Conservation (phyloP, 192 early-diverging fungal species). For the Paraglomus brasilianum region DNA sequence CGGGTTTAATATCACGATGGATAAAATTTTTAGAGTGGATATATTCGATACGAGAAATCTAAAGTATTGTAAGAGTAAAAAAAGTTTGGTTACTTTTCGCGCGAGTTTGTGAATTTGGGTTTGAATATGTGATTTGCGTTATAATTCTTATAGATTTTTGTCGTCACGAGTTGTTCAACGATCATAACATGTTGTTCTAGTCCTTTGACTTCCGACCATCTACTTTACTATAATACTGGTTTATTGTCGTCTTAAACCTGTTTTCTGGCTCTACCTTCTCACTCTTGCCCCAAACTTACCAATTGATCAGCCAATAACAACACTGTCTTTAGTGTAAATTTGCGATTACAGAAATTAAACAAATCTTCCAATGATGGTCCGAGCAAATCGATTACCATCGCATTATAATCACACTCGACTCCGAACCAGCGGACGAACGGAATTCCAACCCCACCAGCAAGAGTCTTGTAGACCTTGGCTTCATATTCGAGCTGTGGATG, state of each 20-base stretch:
- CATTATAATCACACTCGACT: constrained; percentile 79
- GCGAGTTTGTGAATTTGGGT: background rate
- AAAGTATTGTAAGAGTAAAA: background rate
- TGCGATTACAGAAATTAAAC: constrained; percentile 87
- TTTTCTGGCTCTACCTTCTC: background rate
- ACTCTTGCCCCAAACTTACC: constrained; percentile 41
- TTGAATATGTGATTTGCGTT: background rate
- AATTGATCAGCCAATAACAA: constrained; percentile 84
- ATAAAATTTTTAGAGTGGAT: constrained; percentile 88
- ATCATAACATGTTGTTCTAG: too few relatives aligned
- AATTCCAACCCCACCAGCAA: constrained; percentile 90
- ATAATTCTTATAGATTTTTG: background rate
- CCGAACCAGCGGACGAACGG: constrained; percentile 87
- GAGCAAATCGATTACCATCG: constrained; percentile 85
- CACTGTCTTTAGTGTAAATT: constrained; percentile 87
- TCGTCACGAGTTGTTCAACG: background rate
- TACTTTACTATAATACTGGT: too few relatives aligned
- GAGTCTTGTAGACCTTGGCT: constrained; percentile 89
- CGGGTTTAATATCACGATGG: constrained; percentile 89
- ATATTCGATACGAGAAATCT: constrained; percentile 74
- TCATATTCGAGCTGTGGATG: constrained; percentile 99
- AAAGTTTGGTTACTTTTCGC: background rate
- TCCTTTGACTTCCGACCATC: too few relatives aligned
- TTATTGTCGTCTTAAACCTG: too few relatives aligned
- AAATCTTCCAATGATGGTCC: constrained; percentile 91